phyloP scores from a whole-genome alignment of 1,284 basidiomycete genomes.

The Cystobasidiaceae sp. region DNA sequence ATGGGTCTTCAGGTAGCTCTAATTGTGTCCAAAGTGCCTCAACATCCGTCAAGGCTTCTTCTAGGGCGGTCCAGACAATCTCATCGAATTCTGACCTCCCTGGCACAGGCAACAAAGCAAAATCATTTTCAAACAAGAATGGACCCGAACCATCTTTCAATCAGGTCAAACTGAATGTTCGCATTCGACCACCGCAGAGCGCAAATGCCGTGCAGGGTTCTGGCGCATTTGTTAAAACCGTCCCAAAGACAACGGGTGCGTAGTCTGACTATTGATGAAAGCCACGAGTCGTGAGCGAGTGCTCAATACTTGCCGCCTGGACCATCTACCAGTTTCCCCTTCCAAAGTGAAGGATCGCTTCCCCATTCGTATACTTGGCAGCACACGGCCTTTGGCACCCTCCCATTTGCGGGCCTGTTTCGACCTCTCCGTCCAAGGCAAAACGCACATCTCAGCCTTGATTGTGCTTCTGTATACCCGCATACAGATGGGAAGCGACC shows the following conservation, averaged over 20 bases:
- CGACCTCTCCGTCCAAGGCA: conserved; percentile 4
- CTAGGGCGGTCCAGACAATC: no score
- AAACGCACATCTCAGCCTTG: background rate
- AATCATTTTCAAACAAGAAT: no score
- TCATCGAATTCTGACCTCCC: no score
- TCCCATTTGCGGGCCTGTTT: background rate
- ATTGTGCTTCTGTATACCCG: conserved; percentile 4
- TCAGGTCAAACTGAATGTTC: conserved; percentile 8
- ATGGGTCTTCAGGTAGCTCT: no score
- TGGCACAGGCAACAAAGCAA: no score
- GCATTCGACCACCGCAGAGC: background rate
- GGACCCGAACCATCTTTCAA: conserved; percentile 10
- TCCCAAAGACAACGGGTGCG: background rate
- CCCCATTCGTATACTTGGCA: conserved; percentile 10
- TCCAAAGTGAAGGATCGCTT: background rate
- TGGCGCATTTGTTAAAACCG: background rate
- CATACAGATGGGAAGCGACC: background rate
- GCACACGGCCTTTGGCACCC: background rate
- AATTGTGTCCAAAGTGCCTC: no score
- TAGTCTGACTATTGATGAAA: background rate
- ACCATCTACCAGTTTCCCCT: background rate
- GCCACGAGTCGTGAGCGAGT: background rate
- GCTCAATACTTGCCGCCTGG: background rate
- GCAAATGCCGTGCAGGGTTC: background rate
- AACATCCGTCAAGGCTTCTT: no score